A percentile compares a stretch with the other conserved stretches of the same genome.
These are phyloP conservation scores for Carex parvula DNA, from an alignment of 176 grass and related monocot species.

Conservation along the genomic window DNA sequence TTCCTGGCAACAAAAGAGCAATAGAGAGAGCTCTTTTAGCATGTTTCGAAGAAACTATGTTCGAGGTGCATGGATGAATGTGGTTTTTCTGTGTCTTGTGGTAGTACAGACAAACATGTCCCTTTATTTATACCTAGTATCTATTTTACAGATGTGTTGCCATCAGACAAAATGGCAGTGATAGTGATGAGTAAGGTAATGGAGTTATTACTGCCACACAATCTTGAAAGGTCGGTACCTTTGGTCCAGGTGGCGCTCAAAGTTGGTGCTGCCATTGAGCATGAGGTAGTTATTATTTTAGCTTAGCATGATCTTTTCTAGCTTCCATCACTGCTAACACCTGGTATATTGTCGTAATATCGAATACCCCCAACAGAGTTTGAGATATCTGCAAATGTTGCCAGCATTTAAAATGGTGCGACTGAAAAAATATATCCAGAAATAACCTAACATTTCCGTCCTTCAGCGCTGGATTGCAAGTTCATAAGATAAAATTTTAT, in stretches of 20 bases:
- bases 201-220: constrained; percentile 63
- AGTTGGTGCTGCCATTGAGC: constrained; percentile 77
- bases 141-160: constrained; percentile 34
- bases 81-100: not conserved
- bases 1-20: not conserved
- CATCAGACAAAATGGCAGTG: constrained; percentile 88
- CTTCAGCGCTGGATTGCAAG: not conserved
- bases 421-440: constrained; percentile 7
- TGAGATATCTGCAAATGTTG: not conserved
- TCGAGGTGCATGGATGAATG: not conserved
- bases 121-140: not conserved
- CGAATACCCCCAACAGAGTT: too few relatives aligned
- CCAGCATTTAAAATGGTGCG: not conserved
- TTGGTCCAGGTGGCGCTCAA: constrained; percentile 61
- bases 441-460: not conserved
- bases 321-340: not conserved
- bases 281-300: constrained; percentile 50
- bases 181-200: constrained; percentile 98
- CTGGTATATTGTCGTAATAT: not conserved
- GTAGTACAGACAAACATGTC: not conserved
- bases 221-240: constrained; percentile 55
- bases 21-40: not conserved
- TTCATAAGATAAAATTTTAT: not conserved
- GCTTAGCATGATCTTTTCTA: not conserved
- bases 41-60: not conserved